phyloP scores from a whole-genome alignment of 2,329 filamentous ascomycete species.

The Ascochyta koolunga region DNA sequence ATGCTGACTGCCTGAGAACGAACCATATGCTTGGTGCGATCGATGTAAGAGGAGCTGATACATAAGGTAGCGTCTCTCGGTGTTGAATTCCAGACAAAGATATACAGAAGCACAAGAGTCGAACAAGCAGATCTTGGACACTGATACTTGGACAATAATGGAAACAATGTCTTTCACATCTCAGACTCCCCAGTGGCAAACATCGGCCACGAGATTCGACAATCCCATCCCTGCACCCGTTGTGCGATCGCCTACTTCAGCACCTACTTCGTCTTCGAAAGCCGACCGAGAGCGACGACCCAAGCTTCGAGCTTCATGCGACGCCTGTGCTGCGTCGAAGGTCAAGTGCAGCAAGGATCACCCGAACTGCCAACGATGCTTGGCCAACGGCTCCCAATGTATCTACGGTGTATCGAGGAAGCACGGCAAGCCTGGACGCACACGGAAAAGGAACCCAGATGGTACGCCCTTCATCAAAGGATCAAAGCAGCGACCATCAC shows the following conservation, averaged over 20 bases:
- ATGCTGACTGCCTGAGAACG: not conserved
- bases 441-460: slow-evolving; percentile 41
- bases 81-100: slow-evolving; percentile 1
- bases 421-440: slow-evolving; percentile 44
- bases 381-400: slow-evolving; percentile 35
- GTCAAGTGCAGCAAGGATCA: slow-evolving; percentile 47
- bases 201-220: slow-evolving; percentile 18
- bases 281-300: slow-evolving; percentile 26
- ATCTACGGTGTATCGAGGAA: slow-evolving; percentile 45
- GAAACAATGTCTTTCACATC: slow-evolving; percentile 32
- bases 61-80: slow-evolving; percentile 9
- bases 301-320: slow-evolving; percentile 46
- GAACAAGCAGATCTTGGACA: slow-evolving; percentile 4
- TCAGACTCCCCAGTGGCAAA: slow-evolving; percentile 31
- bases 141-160: slow-evolving; percentile 2
- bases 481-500: slow-evolving; percentile 38
- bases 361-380: slow-evolving; percentile 42
- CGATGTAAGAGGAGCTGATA: not conserved
- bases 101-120: not conserved
- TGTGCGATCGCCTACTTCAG: slow-evolving; percentile 27
- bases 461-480: slow-evolving; percentile 39
- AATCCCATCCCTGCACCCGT: slow-evolving; percentile 11
- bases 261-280: slow-evolving; percentile 23
- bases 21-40: slow-evolving; percentile 2
- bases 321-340: slow-evolving; percentile 47